Percentiles rank a stretch among this genome's conserved stretches.
Conservation (phyloP, 352 stramenopile species). For the Phytopythium boreale region DNA sequence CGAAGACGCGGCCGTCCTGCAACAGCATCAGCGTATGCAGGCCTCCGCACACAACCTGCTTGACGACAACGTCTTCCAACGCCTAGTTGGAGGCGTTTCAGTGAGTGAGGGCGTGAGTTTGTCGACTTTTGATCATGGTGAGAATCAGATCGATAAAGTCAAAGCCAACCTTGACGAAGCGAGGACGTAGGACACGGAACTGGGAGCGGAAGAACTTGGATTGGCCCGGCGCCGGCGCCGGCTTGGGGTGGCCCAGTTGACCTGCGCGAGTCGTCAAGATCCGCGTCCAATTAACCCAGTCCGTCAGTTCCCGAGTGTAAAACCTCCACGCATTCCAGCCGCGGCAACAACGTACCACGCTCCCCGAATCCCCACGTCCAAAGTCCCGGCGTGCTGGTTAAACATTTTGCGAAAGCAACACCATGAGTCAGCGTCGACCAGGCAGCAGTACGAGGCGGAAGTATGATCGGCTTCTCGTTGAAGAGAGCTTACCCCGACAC, state of each 20-base stretch:
- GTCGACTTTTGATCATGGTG: neutral
- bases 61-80: conserved; percentile 50
- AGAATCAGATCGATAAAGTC: neutral
- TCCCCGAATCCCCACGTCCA: conserved; percentile 82
- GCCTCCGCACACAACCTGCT: conserved; percentile 58
- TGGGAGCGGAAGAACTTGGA: conserved; percentile 82
- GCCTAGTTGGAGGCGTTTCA: conserved; percentile 18
- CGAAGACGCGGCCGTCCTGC: conserved; percentile 53
- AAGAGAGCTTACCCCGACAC: conserved; percentile 35
- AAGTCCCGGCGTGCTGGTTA: conserved; percentile 48
- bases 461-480: neutral
- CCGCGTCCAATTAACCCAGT: no score
- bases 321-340: conserved; percentile 10
- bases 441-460: neutral
- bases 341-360: conserved; percentile 2
- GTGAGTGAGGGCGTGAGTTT: neutral
- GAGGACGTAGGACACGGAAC: conserved; percentile 66
- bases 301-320: neutral
- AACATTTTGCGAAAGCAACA: neutral
- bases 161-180: conserved; percentile 53
- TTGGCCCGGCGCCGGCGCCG: conserved; percentile 36
- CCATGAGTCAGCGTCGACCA: neutral
- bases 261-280: conserved; percentile 12
- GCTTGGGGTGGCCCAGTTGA: conserved; percentile 70
- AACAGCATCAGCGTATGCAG: conserved; percentile 72